Conservation (phyloP, 208 protist species). For the Tritrichomonas musculus region DNA sequence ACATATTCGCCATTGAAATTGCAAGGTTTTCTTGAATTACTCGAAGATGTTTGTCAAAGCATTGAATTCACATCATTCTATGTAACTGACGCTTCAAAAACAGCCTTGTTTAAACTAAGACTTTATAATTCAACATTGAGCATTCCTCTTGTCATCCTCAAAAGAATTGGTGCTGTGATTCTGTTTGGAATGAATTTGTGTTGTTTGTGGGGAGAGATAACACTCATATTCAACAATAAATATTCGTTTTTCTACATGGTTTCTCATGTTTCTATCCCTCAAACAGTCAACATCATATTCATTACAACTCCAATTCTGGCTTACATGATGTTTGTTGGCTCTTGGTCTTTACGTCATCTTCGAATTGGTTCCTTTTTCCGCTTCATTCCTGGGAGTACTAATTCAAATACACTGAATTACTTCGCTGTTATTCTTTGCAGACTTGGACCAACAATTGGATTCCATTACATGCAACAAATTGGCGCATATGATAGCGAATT, state of each 20-base stretch:
- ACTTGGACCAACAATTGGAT: constrained; percentile 1
- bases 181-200: background rate
- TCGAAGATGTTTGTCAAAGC: background rate
- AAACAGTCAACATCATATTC: background rate
- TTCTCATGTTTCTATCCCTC: background rate
- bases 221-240: background rate
- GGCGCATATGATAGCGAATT: background rate
- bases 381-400: background rate
- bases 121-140: background rate
- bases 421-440: background rate
- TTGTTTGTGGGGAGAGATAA: background rate
- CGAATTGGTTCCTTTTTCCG: background rate
- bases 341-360: background rate
- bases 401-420: constrained; percentile 17
- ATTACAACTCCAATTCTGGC: background rate
- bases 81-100: background rate
- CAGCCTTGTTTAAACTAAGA: background rate
- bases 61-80: background rate
- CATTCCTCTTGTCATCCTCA: background rate
- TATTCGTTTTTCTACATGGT: background rate
- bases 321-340: background rate
- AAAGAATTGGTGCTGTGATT: background rate
- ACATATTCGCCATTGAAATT: background rate
- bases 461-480: constrained; percentile 27
- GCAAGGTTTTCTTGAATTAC: background rate